Base-by-base conservation (phyloP, 2,329 filamentous ascomycete genomes). In the Hymenoscyphus scutula region DNA sequence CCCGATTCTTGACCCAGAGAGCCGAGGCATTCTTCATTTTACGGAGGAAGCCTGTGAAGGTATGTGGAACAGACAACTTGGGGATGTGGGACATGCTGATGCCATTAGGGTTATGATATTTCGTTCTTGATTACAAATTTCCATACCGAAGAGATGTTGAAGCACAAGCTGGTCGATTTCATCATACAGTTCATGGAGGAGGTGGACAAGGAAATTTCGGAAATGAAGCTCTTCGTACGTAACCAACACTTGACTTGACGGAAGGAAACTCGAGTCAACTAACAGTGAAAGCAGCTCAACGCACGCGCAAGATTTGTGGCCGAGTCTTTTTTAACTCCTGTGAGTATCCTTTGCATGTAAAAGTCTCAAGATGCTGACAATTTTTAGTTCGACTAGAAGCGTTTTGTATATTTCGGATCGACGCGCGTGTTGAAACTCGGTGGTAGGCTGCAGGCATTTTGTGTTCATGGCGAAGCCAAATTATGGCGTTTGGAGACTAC, bases 101-200 rank as follows among this genome's bases (percentile, higher is more conserved):
- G 30, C 13, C 67, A 30, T 38, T 38, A 94, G 91, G 95, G 94
- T 71, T 99, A 99, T 77, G 95, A 99, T 72, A 99, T 99, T 71
- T 97, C 93, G 7, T 99, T 99, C 82, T 77, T 99, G 74, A 96
- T 99, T 74, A 99, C 95, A 55, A 99, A 99, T 79, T 96, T 95
- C 82, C 95, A 99, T 74, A 98, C 95, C 4, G 95, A 98, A 77
- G 91, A 96, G 76, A 97, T 99, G 92, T 78, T 98, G 75, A 98
- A 98, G 82, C 94, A 99, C 77, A 98, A 99, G 82, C 83, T 99
- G 70, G 96, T 99, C 37, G 95, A 99, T 77, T 99, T 99, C 74
- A 96, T 99, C 70, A 97, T 99, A 69, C 89, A 98, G 74, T 99
- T 99, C 74, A 98, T 99, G 94, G 94, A 99, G 78, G 95, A 99